phyloP scores from a whole-genome alignment of 192 early-diverging fungal species.

The Podila horticola region DNA sequence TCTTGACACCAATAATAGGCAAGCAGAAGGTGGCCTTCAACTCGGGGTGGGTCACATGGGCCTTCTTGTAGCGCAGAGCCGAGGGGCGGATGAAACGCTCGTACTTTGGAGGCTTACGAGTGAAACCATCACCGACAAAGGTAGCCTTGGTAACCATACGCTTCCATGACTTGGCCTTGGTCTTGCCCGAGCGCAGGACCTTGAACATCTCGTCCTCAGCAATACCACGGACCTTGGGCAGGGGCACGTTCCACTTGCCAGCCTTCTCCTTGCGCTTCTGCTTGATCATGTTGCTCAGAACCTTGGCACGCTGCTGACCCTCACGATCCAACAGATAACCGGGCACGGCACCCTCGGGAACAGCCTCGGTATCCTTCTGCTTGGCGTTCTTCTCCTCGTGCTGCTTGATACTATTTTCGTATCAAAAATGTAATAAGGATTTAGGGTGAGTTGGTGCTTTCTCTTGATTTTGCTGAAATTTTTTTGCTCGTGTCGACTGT shows the following conservation, averaged over 20 bases:
- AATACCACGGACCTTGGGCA: constrained; percentile 98
- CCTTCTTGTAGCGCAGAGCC: constrained; percentile 98
- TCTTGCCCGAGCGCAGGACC: constrained; percentile 95
- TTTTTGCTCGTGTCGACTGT: neutral
- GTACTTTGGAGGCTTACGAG: constrained; percentile 99
- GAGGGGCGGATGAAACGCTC: constrained; percentile 98
- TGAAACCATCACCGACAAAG: constrained; percentile 99
- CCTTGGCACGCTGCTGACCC: constrained; percentile 96
- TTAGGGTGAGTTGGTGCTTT: no score
- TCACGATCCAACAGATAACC: constrained; percentile 98
- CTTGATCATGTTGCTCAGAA: constrained; percentile 99
- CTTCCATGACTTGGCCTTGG: constrained; percentile 97
- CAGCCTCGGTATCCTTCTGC: constrained; percentile 90
- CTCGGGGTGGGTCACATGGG: constrained; percentile 99
- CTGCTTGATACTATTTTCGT: constrained; percentile 84
- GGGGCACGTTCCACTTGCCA: constrained; percentile 95
- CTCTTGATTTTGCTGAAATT: no score
- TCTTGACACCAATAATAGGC: constrained; percentile 98
- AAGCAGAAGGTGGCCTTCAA: constrained; percentile 96
- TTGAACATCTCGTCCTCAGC: constrained; percentile 99
- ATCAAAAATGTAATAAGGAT: neutral
- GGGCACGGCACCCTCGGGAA: constrained; percentile 96
- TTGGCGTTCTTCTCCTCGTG: constrained; percentile 98
- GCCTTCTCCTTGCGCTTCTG: constrained; percentile 99
- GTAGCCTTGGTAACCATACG: constrained; percentile 98